phyloP scores from a whole-genome alignment of 2,329 filamentous ascomycete genomes.

The Keithomyces neogunnii region DNA sequence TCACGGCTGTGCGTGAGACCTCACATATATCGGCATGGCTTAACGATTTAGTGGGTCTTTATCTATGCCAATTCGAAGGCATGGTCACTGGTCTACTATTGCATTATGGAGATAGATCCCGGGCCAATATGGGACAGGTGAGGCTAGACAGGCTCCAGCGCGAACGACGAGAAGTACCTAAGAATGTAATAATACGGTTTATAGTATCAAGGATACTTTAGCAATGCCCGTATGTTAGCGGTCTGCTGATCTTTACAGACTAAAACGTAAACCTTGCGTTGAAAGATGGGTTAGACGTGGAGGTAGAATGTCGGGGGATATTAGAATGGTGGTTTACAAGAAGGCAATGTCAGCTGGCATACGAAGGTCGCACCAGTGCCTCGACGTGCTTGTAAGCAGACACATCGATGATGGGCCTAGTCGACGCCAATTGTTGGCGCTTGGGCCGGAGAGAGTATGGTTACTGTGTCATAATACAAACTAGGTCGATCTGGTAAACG shows the following conservation, averaged over 20 bases:
- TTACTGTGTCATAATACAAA: too few species aligned
- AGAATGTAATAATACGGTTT: neutral
- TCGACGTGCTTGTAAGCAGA: conserved; percentile 1
- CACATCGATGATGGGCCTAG: neutral
- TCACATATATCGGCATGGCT: too few species aligned
- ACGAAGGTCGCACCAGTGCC: neutral
- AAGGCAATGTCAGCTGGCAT: neutral
- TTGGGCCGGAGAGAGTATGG: too few species aligned
- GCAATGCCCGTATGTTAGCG: neutral
- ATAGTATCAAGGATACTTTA: neutral
- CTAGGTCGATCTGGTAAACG: too few species aligned
- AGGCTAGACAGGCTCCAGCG: neutral
- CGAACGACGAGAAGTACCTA: neutral
- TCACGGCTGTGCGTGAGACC: too few species aligned
- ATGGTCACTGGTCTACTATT: neutral
- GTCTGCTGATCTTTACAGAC: neutral
- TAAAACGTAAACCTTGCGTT: neutral
- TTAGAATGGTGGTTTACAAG: conserved; percentile 1
- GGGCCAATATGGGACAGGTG: neutral
- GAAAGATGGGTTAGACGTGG: neutral
- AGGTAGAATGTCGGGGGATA: neutral
- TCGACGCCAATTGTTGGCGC: too few species aligned
- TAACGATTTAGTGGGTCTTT: neutral
- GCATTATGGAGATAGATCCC: neutral
- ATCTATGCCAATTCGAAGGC: neutral